Evolutionary conservation across 2,329 filamentous ascomycete genomes (phyloP).

Genomic region (Diaporthe longicolla): DNA sequence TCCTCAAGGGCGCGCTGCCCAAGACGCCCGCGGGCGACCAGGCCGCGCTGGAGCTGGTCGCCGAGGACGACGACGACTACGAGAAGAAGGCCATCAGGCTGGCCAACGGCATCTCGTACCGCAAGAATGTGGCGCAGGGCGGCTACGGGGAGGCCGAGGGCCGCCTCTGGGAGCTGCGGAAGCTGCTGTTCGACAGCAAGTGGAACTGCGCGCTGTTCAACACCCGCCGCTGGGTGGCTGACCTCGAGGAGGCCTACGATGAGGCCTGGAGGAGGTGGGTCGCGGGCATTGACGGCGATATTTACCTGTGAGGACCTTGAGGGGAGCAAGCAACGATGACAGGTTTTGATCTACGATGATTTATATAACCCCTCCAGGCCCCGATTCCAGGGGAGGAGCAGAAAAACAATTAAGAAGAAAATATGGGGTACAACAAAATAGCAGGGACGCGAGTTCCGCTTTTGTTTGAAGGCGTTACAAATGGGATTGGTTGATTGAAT

Average conservation of each 20-base stretch:
- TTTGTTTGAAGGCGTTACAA: slow-evolving; percentile 13
- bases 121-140: slow-evolving; percentile 49
- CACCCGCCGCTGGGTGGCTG: slow-evolving; percentile 89
- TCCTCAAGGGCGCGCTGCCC: slow-evolving; percentile 89
- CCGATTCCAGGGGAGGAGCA: too few relatives aligned
- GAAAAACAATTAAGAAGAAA: background rate
- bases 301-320: slow-evolving; percentile 73
- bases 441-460: slow-evolving; percentile 39
- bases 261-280: slow-evolving; percentile 93
- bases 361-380: too few relatives aligned
- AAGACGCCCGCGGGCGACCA: slow-evolving; percentile 74
- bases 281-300: slow-evolving; percentile 88
- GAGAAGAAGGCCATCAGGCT: slow-evolving; percentile 82
- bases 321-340: too few relatives aligned
- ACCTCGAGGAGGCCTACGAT: slow-evolving; percentile 90
- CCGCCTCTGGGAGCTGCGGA: slow-evolving; percentile 82
- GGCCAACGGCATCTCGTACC: slow-evolving; percentile 75
- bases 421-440: slow-evolving; percentile 21
- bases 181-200: slow-evolving; percentile 84
- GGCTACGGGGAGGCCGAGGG: slow-evolving; percentile 72
- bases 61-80: slow-evolving; percentile 83
- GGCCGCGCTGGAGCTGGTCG: slow-evolving; percentile 83
- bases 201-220: slow-evolving; percentile 93
- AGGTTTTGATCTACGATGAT: too few relatives aligned
- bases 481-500: too few relatives aligned